Evolutionary conservation across 2,329 filamentous ascomycete genomes (phyloP).

Genomic region (Colletotrichum sp.): DNA sequence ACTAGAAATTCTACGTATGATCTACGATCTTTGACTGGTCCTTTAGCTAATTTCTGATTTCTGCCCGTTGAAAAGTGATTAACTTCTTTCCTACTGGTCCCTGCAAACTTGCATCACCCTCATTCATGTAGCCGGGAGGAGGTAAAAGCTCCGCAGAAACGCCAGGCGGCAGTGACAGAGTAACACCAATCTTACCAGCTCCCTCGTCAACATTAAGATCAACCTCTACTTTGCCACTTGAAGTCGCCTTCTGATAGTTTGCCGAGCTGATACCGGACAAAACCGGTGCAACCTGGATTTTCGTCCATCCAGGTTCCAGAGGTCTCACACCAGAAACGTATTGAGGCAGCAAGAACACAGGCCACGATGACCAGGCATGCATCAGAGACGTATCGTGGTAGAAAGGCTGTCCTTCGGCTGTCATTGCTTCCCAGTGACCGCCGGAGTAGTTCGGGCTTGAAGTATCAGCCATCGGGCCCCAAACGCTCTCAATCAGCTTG

Average conservation of each 20-base stretch:
- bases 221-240: not conserved
- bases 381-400: slow-evolving; percentile 3
- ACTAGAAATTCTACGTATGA: not conserved
- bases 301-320: not conserved
- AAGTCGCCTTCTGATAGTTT: not conserved
- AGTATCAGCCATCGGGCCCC: not conserved
- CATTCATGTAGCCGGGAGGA: not conserved
- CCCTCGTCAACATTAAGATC: not conserved
- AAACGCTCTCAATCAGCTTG: not conserved
- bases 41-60: not conserved
- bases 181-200: not conserved
- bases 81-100: not conserved
- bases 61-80: not conserved
- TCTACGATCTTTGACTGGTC: not conserved
- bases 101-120: not conserved
- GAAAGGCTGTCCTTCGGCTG: not conserved
- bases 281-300: not conserved
- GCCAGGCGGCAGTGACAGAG: not conserved
- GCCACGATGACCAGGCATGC: slow-evolving; percentile 15
- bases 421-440: slow-evolving; percentile 15
- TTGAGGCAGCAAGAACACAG: slow-evolving; percentile 9
- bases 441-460: slow-evolving; percentile 1
- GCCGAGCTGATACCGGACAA: not conserved
- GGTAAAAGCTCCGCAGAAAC: not conserved
- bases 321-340: slow-evolving; percentile 5